Conservation (phyloP, 1,284 basidiomycete species). For the Irpex lacteus region DNA sequence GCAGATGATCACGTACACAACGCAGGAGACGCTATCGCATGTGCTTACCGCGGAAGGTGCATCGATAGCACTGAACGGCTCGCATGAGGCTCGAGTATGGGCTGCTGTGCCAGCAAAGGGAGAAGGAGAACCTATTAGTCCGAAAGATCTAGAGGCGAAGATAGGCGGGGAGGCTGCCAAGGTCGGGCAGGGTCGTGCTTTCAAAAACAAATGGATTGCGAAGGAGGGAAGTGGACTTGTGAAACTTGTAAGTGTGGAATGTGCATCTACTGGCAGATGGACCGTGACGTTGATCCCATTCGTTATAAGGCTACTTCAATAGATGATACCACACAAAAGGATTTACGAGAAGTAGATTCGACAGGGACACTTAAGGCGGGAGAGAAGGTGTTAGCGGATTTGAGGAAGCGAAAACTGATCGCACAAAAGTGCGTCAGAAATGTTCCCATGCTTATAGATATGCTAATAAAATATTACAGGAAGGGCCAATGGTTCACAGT, state of each 20-base stretch:
- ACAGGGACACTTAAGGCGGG: conserved; percentile 70
- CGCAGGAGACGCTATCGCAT: conserved; percentile 76
- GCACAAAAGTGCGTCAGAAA: conserved; percentile 53
- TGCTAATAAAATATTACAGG: conserved; percentile 39
- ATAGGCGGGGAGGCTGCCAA: conserved; percentile 86
- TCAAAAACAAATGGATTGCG: conserved; percentile 96
- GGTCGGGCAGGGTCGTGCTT: conserved; percentile 91
- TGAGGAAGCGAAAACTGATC: conserved; percentile 90
- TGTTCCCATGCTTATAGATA: conserved; percentile 8
- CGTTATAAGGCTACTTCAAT: conserved; percentile 34
- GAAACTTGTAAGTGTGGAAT: conserved; percentile 63
- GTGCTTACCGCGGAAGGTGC: conserved; percentile 77
- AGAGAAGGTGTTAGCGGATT: conserved; percentile 80
- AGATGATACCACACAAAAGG: conserved; percentile 70
- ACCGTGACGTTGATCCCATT: neutral
- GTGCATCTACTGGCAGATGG: neutral
- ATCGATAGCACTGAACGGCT: conserved; percentile 78
- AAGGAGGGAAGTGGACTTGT: conserved; percentile 91
- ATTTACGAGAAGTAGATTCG: conserved; percentile 74
- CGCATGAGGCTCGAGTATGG: conserved; percentile 96
- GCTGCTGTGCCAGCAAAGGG: conserved; percentile 73
- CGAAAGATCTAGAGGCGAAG: conserved; percentile 65
- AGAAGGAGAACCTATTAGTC: conserved; percentile 61
- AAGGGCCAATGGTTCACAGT: conserved; percentile 96
- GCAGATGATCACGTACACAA: conserved; percentile 85